Evolutionary conservation across 805 yeast species (phyloP), one percentile per base, ranked within the genome.

Genomic region (Scheffersomyces spartinae): DNA sequence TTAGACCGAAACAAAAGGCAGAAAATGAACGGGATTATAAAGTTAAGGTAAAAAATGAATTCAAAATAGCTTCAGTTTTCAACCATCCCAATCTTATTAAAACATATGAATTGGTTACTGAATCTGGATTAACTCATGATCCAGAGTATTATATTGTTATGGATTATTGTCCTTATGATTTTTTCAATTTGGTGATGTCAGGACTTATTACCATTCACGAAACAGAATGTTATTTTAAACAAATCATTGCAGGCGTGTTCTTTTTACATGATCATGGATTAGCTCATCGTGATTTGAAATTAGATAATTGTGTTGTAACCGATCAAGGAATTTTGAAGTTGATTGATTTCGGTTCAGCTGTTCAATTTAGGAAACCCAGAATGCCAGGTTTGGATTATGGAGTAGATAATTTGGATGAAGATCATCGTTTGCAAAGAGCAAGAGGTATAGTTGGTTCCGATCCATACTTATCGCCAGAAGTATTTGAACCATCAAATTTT

Each of bases 401-500:
- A 2, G 38, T 34, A 5, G 43, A 38, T 8, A 40, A 37, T 13
- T 23, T 43, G 9, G 73, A 66, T 35, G 71, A 68, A 27, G 47
- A 51, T 6, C 68, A 64, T 28, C 64, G 72, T 13, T 71, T 79
- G 10, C 35, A 47, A 3, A 58, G 64, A 31, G 85, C 95, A 1
- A 64, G 69, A 21, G 97, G 97, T 9, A 69, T 88, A 13, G 94
- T 88, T 8, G 98, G 98, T 9, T 80, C 94, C 2, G 98, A 88
- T 50, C 97, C 98, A 2, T 88, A 88, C 45, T 56, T 88, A 33
- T 91, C 96, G 0, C 97, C 97, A 0, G 98, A 88, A 49, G 86
- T 88, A 21, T 64, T 88, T 29, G 45, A 55, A 12, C 29, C 40
- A 30, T 33, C 50, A 5, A 39, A 47, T 23, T 21, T 9, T 8